Evolutionary conservation across 225 moss, liverwort and hornwort species (phyloP).

Genomic region (Marchantia paleacea): DNA sequence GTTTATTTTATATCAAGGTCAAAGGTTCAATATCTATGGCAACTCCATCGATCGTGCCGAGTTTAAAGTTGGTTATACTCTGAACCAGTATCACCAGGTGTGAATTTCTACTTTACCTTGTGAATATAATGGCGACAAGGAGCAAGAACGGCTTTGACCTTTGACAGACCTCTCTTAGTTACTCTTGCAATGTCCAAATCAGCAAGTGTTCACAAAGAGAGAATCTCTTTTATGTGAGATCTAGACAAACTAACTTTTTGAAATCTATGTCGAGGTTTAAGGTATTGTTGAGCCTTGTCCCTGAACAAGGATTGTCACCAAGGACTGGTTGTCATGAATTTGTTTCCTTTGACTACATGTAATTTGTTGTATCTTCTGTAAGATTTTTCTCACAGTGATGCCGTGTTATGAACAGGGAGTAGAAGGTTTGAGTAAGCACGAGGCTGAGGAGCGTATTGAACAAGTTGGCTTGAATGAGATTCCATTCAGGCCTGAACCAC

Average conservation of each 20-base stretch:
- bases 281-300: neutral
- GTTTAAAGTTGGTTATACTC: slow-evolving; percentile 39
- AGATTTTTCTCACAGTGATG: neutral
- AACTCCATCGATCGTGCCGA: slow-evolving; percentile 39
- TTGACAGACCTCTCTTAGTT: too few relatives aligned
- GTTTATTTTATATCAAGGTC: slow-evolving; percentile 57
- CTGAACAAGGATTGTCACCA: neutral
- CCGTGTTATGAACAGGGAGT: slow-evolving; percentile 31
- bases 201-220: too few relatives aligned
- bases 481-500: slow-evolving; percentile 68
- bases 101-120: neutral
- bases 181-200: too few relatives aligned
- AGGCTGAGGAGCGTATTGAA: slow-evolving; percentile 61
- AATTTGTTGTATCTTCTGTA: neutral
- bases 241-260: neutral
- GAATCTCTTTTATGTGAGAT: neutral
- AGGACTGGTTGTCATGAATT: too few relatives aligned
- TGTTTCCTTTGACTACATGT: neutral
- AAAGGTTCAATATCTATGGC: slow-evolving; percentile 44
- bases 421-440: slow-evolving; percentile 50
- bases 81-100: slow-evolving; percentile 47
- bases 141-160: too few relatives aligned
- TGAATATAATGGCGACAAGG: too few relatives aligned
- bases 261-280: neutral
- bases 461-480: slow-evolving; percentile 67